These are phyloP conservation scores for Pseudogymnoascus sp. DNA, from an alignment of 2,329 filamentous ascomycete genomes.

Conservation along the genomic window DNA sequence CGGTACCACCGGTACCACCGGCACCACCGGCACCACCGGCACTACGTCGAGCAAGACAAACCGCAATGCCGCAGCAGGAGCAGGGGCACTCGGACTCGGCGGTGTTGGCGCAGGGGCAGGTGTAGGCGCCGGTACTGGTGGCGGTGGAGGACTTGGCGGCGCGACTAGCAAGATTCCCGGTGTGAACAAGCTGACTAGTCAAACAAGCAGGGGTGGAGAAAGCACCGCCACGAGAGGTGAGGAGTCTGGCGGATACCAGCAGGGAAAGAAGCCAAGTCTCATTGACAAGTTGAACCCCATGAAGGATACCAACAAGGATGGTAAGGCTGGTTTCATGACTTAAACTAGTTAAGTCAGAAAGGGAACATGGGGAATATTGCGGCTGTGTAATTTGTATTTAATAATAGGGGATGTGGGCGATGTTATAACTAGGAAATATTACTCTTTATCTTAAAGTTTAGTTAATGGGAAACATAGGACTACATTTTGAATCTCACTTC, in stretches of 20 bases:
- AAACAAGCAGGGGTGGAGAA: neutral
- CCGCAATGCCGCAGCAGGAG: neutral
- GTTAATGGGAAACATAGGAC: neutral
- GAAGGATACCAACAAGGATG: constrained; percentile 45
- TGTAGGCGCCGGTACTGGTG: constrained; percentile 15
- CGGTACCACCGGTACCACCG: constrained; percentile 1
- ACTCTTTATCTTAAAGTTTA: neutral
- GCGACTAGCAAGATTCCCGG: neutral
- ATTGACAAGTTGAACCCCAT: constrained; percentile 47
- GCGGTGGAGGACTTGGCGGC: neutral
- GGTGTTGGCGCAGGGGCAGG: neutral
- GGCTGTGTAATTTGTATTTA: constrained; percentile 3
- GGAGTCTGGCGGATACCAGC: neutral
- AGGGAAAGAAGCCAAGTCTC: constrained; percentile 37
- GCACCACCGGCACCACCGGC: too few relatives aligned
- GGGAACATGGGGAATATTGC: neutral
- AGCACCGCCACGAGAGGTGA: neutral
- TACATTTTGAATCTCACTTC: neutral
- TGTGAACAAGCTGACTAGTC: neutral
- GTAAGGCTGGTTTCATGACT: constrained; percentile 45
- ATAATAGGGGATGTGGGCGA: constrained; percentile 3
- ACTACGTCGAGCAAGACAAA: neutral
- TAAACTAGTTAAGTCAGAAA: constrained; percentile 23
- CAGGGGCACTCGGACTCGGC: neutral
- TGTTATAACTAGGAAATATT: neutral